Base-by-base conservation (phyloP, 495 filamentous ascomycete species). In the Cercophora newfieldiana region DNA sequence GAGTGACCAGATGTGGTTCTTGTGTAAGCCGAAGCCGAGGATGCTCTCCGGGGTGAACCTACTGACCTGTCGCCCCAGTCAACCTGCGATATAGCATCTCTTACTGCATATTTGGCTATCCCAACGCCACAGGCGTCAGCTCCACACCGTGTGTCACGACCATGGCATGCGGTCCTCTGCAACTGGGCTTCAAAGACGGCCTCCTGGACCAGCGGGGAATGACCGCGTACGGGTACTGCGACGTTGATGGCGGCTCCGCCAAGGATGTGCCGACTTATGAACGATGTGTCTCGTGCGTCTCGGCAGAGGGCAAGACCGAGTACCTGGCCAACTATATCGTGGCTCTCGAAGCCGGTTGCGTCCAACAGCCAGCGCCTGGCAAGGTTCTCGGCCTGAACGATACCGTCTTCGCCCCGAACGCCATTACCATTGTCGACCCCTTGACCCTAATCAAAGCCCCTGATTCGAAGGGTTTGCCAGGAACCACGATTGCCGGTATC, bases 1-100 rank as follows among this genome's bases (percentile, higher is more conserved):
- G 73, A 84, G 64, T 48, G 83, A 86, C 67, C 79, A 80, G 57
- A 73, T 72, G 61, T 84, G 81, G 83, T 85, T 84, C 65, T 68
- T 85, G 14, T 85, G 82, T 85, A 73, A 75, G 82, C n/a, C 22
- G 28, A 14, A 44, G 37, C 8, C 10, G 4, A 18, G 25, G 14
- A 3, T 33, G 16, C 7, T 10, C 5, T 50, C 47, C 8, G 0
- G 8, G 47, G 22, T 24, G 7, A 8, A 19, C 21, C 1, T 6
- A 37, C 69, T 78, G 25, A 78, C 68, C 44, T 33, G 7, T 28
- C 37, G 37, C 3, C 5, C 7, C 10, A 83, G 81, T 82, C 59
- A 83, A 83, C 68, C 64, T 81, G 26, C 70, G 81, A 71, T 82
- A 82, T 63, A 69, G 75, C 10, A 71, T 80, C 26, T 68, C 78